Evolutionary conservation across 495 filamentous ascomycete genomes (phyloP).

Genomic region (Paragyromitra xinjiangensis): DNA sequence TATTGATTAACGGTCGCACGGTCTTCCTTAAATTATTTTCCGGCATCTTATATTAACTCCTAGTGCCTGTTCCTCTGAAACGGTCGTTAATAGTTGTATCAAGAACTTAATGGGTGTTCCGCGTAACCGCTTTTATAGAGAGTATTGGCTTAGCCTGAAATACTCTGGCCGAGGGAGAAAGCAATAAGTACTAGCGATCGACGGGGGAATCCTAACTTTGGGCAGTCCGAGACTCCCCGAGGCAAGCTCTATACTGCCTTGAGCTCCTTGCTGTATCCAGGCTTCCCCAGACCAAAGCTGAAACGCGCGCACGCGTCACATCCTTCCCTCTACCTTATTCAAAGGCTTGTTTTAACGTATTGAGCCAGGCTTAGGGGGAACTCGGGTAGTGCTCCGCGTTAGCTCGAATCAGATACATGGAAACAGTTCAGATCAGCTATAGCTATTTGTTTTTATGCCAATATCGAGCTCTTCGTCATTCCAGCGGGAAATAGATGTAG

Average conservation of each 20-base stretch:
- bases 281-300: not conserved
- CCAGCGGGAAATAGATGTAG: too few relatives aligned
- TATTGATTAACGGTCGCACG: slow-evolving; percentile 3
- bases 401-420: not conserved
- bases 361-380: not conserved
- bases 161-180: not conserved
- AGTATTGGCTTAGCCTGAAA: slow-evolving; percentile 19
- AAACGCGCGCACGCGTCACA: not conserved
- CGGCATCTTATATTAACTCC: slow-evolving; percentile 26
- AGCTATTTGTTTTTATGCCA: too few relatives aligned
- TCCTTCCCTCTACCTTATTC: slow-evolving; percentile 16
- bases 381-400: not conserved
- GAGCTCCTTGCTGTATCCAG: slow-evolving; percentile 3
- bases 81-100: not conserved
- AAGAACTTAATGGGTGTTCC: not conserved
- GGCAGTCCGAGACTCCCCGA: slow-evolving; percentile 5
- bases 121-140: slow-evolving; percentile 3
- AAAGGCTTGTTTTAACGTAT: slow-evolving; percentile 35
- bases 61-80: not conserved
- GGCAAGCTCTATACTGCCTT: not conserved
- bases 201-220: not conserved
- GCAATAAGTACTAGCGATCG: not conserved
- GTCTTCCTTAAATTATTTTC: slow-evolving; percentile 12
- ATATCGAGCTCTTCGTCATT: too few relatives aligned
- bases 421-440: not conserved